Conservation (phyloP, 108 stramenopile species). For the Hondaea fermentalgiana region DNA sequence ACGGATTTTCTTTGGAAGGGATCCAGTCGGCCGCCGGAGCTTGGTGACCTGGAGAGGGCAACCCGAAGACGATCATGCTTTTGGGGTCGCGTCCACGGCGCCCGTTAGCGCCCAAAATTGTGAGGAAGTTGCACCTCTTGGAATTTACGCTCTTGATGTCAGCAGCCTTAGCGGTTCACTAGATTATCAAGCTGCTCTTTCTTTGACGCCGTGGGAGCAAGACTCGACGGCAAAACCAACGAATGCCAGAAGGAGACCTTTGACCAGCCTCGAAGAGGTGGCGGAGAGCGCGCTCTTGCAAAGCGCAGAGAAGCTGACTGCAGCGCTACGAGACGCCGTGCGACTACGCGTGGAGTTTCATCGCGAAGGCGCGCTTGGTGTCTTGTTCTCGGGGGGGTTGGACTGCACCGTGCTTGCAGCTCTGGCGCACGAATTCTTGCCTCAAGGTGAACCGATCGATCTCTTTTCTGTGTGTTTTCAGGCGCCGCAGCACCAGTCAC, state of each 20-base stretch:
- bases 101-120: not conserved
- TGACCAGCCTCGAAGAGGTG: too few relatives aligned
- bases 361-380: slow-evolving; percentile 44
- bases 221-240: too few relatives aligned
- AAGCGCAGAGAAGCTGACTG: not conserved
- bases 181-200: too few relatives aligned
- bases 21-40: slow-evolving; percentile 43
- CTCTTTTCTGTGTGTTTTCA: slow-evolving; percentile 81
- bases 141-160: slow-evolving; percentile 3
- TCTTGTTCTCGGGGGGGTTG: slow-evolving; percentile 89
- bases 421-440: slow-evolving; percentile 60
- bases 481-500: slow-evolving; percentile 39
- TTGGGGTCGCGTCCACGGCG: not conserved
- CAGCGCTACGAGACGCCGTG: not conserved
- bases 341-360: not conserved
- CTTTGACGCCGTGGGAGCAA: too few relatives aligned
- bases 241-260: too few relatives aligned
- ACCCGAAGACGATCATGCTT: not conserved
- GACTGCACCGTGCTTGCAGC: slow-evolving; percentile 87
- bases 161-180: not conserved
- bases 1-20: slow-evolving; percentile 33
- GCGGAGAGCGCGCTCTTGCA: not conserved
- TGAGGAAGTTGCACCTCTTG: slow-evolving; percentile 24
- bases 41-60: slow-evolving; percentile 21
- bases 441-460: slow-evolving; percentile 54